These are phyloP conservation scores for Fraxinus angustifolia DNA, from an alignment of 305 asterid genomes.

Conservation along the genomic window DNA sequence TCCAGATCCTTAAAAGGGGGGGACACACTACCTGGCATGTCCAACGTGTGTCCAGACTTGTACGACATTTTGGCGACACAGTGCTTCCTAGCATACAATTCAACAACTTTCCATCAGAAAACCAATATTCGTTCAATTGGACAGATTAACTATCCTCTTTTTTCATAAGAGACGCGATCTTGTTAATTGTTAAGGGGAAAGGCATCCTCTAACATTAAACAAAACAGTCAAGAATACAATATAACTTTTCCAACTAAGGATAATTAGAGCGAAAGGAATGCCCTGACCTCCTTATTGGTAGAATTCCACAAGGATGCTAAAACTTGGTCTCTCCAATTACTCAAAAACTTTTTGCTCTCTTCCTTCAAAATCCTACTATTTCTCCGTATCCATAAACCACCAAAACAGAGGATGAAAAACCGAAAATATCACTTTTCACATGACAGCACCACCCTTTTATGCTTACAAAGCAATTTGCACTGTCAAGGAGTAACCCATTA, in stretches of 20 bases:
- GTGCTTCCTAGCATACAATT: constrained; percentile 5
- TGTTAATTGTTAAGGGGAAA: not conserved
- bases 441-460: not conserved
- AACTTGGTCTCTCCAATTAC: not conserved
- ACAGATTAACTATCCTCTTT: not conserved
- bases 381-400: not conserved
- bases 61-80: not conserved
- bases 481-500: not conserved
- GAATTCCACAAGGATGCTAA: not conserved
- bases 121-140: not conserved
- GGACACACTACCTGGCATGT: not conserved
- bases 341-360: not conserved
- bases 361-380: not conserved
- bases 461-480: not conserved
- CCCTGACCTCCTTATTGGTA: not conserved
- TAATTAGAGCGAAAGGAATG: not conserved
- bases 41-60: not conserved
- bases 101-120: constrained; percentile 1
- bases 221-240: not conserved
- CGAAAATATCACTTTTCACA: not conserved
- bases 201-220: not conserved
- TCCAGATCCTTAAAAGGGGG: not conserved
- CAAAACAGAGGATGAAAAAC: not conserved
- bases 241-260: not conserved
- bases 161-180: not conserved